A percentile compares a stretch with the other conserved stretches of the same genome.
Evolutionary conservation across 257 asterid species (phyloP).

Genomic region (Rubia yunnanensis): DNA sequence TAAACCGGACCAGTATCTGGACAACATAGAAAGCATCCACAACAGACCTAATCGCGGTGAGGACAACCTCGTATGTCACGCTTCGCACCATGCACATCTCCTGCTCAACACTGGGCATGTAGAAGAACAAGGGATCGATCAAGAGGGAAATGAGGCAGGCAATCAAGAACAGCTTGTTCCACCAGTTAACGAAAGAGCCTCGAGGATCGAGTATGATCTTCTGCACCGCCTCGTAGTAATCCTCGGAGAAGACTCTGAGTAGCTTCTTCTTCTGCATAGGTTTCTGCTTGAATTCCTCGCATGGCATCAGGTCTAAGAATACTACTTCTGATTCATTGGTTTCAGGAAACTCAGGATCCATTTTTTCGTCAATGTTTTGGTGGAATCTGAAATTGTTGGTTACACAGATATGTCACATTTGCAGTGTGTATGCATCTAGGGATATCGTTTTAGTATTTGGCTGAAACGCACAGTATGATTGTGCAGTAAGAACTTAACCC

Average conservation of each 20-base stretch:
- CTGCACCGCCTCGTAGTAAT: conserved; percentile 44
- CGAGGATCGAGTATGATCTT: conserved; percentile 60
- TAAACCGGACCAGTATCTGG: conserved; percentile 41
- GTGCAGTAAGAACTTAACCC: too few relatives aligned
- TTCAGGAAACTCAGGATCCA: conserved; percentile 9
- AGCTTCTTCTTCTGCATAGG: conserved; percentile 36
- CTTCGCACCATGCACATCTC: conserved; percentile 49
- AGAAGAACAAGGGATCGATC: conserved; percentile 61
- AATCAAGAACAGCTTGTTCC: conserved; percentile 49
- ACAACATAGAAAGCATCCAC: conserved; percentile 39
- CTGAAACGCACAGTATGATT: too few relatives aligned
- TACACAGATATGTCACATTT: too few relatives aligned
- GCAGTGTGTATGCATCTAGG: too few relatives aligned
- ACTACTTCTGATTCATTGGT: neutral
- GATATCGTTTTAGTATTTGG: too few relatives aligned
- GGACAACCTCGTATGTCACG: conserved; percentile 33
- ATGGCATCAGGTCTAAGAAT: conserved; percentile 3
- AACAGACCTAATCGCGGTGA: conserved; percentile 37
- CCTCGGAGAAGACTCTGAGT: conserved; percentile 55
- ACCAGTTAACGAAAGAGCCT: conserved; percentile 33
- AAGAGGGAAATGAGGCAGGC: conserved; percentile 48
- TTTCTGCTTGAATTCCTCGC: conserved; percentile 4
- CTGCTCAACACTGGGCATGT: conserved; percentile 35
- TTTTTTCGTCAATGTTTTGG: conserved; percentile 25
- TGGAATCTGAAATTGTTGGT: conserved; percentile 28